Conservation (phyloP, 306 rosid genomes). For the Spatholobus suberectus region DNA sequence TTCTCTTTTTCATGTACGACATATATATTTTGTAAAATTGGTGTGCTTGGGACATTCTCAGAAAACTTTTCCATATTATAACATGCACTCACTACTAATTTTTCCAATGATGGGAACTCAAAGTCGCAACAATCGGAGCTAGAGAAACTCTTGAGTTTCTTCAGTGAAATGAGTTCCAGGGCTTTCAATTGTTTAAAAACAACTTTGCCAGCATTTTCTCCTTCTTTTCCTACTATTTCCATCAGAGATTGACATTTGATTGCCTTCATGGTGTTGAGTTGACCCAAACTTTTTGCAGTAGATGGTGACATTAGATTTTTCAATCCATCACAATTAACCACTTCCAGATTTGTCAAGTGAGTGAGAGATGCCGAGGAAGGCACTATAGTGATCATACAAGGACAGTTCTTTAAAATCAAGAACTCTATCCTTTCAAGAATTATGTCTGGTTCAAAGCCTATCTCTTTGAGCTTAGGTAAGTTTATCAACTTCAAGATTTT, state of each 20-base stretch:
- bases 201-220: not conserved
- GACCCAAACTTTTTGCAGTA: not conserved
- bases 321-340: not conserved
- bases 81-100: slow-evolving; percentile 8
- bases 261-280: slow-evolving; percentile 19
- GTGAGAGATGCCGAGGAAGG: slow-evolving; percentile 12
- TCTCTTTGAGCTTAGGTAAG: not conserved
- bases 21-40: not conserved
- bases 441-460: slow-evolving; percentile 18
- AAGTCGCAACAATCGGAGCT: not conserved
- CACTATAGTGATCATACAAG: not conserved
- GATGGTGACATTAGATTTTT: not conserved
- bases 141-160: slow-evolving; percentile 17
- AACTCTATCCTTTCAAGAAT: slow-evolving; percentile 29
- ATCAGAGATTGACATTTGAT: not conserved
- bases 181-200: slow-evolving; percentile 20
- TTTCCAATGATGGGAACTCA: slow-evolving; percentile 24
- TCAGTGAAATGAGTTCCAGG: slow-evolving; percentile 12
- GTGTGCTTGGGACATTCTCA: not conserved
- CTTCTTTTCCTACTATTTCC: slow-evolving; percentile 7
- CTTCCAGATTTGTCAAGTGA: slow-evolving; percentile 34
- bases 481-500: slow-evolving; percentile 15
- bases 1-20: not conserved
- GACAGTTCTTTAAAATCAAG: slow-evolving; percentile 11
- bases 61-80: not conserved